Base-by-base conservation (phyloP, 495 filamentous ascomycete genomes). In the Aspergillus ellipticus region DNA sequence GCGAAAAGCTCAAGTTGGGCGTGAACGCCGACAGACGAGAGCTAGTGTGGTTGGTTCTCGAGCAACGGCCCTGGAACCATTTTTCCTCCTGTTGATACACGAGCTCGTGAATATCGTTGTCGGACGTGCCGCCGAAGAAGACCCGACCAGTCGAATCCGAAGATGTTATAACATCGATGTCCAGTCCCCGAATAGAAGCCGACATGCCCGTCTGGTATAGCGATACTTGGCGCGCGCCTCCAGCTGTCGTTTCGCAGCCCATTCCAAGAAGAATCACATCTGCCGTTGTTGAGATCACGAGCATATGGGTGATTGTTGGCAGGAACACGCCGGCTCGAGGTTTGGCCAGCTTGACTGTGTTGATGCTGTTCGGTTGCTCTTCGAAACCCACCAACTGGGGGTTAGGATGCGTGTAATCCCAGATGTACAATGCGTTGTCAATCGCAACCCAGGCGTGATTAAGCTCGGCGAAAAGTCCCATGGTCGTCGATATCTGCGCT, bases 391-490 rank as follows among this genome's bases (percentile, higher is more conserved):
- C 86, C n/a, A 96, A 71, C 62, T 94, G 88, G 20, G 92, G 88
- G 63, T 90, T 86, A 24, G 89, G 86, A 57, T 88, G 81, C 9
- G 90, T 93, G 65, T 96, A 99, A 70, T 99, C 94, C 94, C 94
- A 99, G 11, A 99, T 77, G 66, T 97, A 99, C 22, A 99, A 79
- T 51, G 89, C 86, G 71, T 94, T 96, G 73, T 99, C 94, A 64
- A 99, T 96, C 0, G 89, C 81, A 19, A 95, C 87, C 92, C 93
- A 99, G 42, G 92, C 93, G 73, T 97, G 92, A 55, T 90, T 89
- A 60, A 99, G 70, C 67, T 91, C 87, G 19, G 94, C 89, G 69
- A 99, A 96, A 37, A 97, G 72, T 19, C 94, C 94, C 86, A 97
- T 95, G 65, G 80, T 83, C 10, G 93, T 94, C 21, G 85, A 85